phyloP scores from a whole-genome alignment of 768 basidiomycete species.

The Omphalotus guepiniiformis region DNA sequence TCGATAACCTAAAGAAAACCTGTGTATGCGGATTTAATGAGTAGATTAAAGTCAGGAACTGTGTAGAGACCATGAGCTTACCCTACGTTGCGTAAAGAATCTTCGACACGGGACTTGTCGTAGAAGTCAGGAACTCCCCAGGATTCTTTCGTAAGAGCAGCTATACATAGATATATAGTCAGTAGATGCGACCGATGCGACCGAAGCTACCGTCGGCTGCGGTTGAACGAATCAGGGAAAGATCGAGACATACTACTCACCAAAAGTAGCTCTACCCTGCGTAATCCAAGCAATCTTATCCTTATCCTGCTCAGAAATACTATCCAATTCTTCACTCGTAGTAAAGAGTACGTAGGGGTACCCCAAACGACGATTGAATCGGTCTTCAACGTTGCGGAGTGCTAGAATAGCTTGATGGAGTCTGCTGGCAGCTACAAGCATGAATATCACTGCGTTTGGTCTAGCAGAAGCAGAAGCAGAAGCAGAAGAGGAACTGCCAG shows the following conservation, averaged over 20 bases:
- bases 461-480: neutral
- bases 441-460: slow-evolving; percentile 25
- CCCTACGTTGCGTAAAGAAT: slow-evolving; percentile 22
- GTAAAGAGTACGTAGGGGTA: slow-evolving; percentile 27
- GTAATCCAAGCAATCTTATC: slow-evolving; percentile 23
- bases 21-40: slow-evolving; percentile 1
- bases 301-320: slow-evolving; percentile 19
- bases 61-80: neutral
- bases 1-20: slow-evolving; percentile 25
- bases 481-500: too few relatives aligned
- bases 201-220: too few relatives aligned
- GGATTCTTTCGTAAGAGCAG: slow-evolving; percentile 18
- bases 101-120: slow-evolving; percentile 18
- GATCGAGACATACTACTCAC: slow-evolving; percentile 10
- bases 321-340: slow-evolving; percentile 19
- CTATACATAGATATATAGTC: slow-evolving; percentile 5
- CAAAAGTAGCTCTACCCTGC: slow-evolving; percentile 23
- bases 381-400: slow-evolving; percentile 25
- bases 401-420: slow-evolving; percentile 24
- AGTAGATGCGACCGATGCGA: too few relatives aligned
- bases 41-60: neutral
- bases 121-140: slow-evolving; percentile 23
- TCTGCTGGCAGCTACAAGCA: slow-evolving; percentile 22
- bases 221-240: neutral
- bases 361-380: slow-evolving; percentile 26